A percentile compares a stretch with the other conserved stretches of the same genome.
Conservation (phyloP, 768 basidiomycete genomes). For the Kondoa malvinella region DNA sequence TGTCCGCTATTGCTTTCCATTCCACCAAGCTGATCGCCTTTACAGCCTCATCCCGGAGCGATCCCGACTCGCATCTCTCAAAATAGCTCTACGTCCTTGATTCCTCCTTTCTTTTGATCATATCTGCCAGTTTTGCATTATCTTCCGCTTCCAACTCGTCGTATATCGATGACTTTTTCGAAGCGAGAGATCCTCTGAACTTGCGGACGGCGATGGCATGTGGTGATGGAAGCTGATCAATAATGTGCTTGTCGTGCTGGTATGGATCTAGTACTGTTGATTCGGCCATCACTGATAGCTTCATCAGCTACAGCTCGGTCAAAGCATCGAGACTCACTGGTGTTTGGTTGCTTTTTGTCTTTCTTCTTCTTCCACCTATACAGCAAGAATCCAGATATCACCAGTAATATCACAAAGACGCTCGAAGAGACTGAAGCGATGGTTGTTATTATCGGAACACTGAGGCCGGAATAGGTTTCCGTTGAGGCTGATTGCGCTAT, state of each 20-base stretch:
- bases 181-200: background rate
- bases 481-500: background rate
- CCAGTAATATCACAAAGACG: background rate
- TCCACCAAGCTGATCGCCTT: background rate
- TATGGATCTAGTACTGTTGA: background rate
- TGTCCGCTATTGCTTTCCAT: background rate
- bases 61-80: background rate
- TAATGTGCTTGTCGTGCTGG: background rate
- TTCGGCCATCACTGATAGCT: background rate
- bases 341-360: background rate
- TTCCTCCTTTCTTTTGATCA: background rate
- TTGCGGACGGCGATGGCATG: background rate
- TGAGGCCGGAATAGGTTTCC: background rate
- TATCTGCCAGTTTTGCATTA: background rate
- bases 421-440: background rate
- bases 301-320: background rate
- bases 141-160: background rate
- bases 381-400: background rate
- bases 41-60: background rate
- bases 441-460: background rate
- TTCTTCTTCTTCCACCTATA: background rate
- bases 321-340: background rate
- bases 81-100: background rate
- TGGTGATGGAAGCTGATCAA: background rate
- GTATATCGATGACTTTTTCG: background rate